Conservation (phyloP, 1,284 basidiomycete genomes). For the Apiotrichum porosum region DNA sequence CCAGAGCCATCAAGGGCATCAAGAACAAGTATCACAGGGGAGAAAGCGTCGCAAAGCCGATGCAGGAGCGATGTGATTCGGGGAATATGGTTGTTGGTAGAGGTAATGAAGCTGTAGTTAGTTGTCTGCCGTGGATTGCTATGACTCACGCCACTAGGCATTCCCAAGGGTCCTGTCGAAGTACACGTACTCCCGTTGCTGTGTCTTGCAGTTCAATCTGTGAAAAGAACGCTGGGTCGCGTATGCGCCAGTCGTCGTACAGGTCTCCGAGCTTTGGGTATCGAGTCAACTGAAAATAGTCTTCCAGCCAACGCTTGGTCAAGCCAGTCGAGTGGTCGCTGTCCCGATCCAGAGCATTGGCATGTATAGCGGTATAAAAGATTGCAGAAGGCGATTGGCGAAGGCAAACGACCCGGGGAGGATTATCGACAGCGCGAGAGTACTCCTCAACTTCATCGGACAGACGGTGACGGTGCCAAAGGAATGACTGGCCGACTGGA, state of each 20-base stretch:
- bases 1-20: constrained; percentile 23
- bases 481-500: constrained; percentile 47
- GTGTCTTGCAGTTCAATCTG: constrained; percentile 56
- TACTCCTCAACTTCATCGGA: constrained; percentile 31
- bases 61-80: constrained; percentile 86
- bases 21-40: constrained; percentile 55
- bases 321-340: constrained; percentile 53
- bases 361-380: constrained; percentile 66
- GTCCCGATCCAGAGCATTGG: constrained; percentile 41
- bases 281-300: constrained; percentile 76
- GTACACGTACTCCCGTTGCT: constrained; percentile 58
- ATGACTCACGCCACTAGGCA: constrained; percentile 78
- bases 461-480: constrained; percentile 41
- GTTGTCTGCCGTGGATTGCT: not conserved
- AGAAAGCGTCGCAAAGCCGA: constrained; percentile 62
- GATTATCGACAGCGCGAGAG: constrained; percentile 39
- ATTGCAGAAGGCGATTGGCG: constrained; percentile 65
- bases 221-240: constrained; percentile 69
- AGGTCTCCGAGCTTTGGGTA: constrained; percentile 51
- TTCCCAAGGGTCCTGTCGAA: constrained; percentile 95
- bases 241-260: constrained; percentile 68
- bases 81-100: constrained; percentile 92
- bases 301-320: constrained; percentile 71
- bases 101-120: constrained; percentile 81
- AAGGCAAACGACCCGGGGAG: constrained; percentile 68